phyloP scores from a whole-genome alignment of 1,284 basidiomycete genomes.

The Anthracocystis walkeri region DNA sequence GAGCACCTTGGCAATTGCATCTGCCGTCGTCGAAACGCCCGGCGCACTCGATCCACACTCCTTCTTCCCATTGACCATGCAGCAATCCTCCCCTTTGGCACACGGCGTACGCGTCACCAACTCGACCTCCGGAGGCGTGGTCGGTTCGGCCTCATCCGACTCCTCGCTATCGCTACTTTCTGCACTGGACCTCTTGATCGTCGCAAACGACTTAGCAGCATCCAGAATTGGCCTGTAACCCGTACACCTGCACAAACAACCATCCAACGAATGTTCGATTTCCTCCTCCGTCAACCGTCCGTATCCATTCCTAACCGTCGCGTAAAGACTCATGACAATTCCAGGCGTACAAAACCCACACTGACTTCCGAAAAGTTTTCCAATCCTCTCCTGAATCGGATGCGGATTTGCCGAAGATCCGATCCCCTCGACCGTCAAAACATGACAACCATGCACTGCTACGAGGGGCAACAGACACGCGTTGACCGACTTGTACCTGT shows the following conservation, averaged over 20 bases:
- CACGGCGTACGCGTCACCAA: slow-evolving; percentile 48
- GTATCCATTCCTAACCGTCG: slow-evolving; percentile 66
- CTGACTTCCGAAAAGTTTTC: slow-evolving; percentile 67
- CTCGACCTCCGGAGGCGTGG: slow-evolving; percentile 45
- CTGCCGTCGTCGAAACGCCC: slow-evolving; percentile 39
- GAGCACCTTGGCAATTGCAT: slow-evolving; percentile 42
- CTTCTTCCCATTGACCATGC: slow-evolving; percentile 53
- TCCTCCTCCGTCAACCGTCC: slow-evolving; percentile 64
- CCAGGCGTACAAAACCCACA: slow-evolving; percentile 69
- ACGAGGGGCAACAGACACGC: slow-evolving; percentile 70
- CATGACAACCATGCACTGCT: slow-evolving; percentile 69
- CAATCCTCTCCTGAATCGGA: slow-evolving; percentile 69
- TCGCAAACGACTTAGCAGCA: slow-evolving; percentile 62
- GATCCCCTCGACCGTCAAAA: slow-evolving; percentile 70
- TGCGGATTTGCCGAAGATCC: slow-evolving; percentile 68
- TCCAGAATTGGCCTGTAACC: slow-evolving; percentile 62
- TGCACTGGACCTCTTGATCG: slow-evolving; percentile 33
- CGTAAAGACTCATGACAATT: slow-evolving; percentile 70
- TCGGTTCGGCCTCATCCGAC: slow-evolving; percentile 39
- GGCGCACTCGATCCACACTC: slow-evolving; percentile 25
- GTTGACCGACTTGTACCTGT: slow-evolving; percentile 69
- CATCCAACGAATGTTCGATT: slow-evolving; percentile 69
- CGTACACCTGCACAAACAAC: slow-evolving; percentile 69
- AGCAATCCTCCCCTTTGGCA: slow-evolving; percentile 57
- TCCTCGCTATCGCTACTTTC: slow-evolving; percentile 34